A percentile compares a stretch with the other conserved stretches of the same genome.
Evolutionary conservation across 345 rosid genomes (phyloP).

Genomic region (Euphorbia peplus): DNA sequence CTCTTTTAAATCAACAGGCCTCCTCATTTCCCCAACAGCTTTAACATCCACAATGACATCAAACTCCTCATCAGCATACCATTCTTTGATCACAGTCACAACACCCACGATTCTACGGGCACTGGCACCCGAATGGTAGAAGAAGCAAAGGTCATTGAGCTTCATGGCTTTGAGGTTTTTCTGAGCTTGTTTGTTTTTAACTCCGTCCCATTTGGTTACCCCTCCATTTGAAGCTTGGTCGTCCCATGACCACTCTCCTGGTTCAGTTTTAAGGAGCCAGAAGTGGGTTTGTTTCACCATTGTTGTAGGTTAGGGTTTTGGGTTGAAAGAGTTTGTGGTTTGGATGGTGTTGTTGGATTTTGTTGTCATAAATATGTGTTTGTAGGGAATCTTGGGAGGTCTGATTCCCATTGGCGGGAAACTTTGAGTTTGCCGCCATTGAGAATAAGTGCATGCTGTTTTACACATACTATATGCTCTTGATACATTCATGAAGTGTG

Average conservation of each 20-base stretch:
- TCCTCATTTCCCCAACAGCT: conserved; percentile 77
- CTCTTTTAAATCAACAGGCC: conserved; percentile 65
- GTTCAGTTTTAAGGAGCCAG: conserved; percentile 93
- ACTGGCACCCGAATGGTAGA: conserved; percentile 82
- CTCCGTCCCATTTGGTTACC: conserved; percentile 82
- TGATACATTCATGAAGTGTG: no score
- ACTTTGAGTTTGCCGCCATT: conserved; percentile 1
- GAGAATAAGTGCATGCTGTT: background rate
- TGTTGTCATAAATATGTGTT: background rate
- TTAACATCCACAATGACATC: conserved; percentile 74
- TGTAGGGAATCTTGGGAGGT: background rate
- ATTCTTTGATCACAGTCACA: conserved; percentile 60
- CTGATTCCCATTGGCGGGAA: background rate
- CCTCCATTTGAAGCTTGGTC: conserved; percentile 78
- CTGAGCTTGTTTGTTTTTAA: conserved; percentile 88
- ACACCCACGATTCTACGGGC: conserved; percentile 80
- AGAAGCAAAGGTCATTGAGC: conserved; percentile 72
- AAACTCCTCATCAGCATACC: conserved; percentile 41
- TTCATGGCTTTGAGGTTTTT: conserved; percentile 78
- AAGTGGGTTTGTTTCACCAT: conserved; percentile 39
- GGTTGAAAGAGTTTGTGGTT: no score
- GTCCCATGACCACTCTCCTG: conserved; percentile 96
- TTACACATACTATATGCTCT: no score
- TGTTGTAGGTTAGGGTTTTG: no score
- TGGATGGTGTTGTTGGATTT: background rate